phyloP scores from a whole-genome alignment of 1,139 yeast genomes.

The Protomyces macrosporus region DNA sequence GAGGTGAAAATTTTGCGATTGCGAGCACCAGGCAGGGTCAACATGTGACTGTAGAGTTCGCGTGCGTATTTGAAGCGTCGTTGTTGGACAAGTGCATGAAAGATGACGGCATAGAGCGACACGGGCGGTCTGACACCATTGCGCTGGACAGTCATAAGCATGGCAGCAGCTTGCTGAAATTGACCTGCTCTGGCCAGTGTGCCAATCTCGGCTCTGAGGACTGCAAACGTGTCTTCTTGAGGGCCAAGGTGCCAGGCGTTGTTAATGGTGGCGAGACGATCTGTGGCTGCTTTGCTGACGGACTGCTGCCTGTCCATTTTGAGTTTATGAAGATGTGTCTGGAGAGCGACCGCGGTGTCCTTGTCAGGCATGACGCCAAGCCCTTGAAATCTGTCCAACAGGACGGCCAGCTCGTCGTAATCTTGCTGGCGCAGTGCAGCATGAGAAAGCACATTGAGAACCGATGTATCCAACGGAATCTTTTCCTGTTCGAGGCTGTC shows the following conservation, averaged over 20 bases:
- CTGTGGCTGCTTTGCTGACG: no score
- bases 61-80: slow-evolving; percentile 10
- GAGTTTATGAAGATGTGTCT: not conserved
- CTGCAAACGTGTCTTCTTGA: no score
- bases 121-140: not conserved
- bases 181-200: no score
- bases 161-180: not conserved
- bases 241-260: no score
- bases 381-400: not conserved
- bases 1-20: not conserved
- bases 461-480: not conserved
- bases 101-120: not conserved
- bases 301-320: not conserved
- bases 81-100: not conserved
- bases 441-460: slow-evolving; percentile 1
- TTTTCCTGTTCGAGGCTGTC: not conserved
- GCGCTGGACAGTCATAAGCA: not conserved
- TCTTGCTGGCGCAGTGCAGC: not conserved
- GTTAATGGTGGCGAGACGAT: no score
- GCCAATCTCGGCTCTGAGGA: no score
- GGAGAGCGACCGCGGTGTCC: not conserved
- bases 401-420: not conserved
- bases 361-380: not conserved
- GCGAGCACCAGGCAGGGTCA: not conserved
- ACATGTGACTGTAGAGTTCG: not conserved